Conservation (phyloP, 768 basidiomycete species). For the Mycena albidolilacea region DNA sequence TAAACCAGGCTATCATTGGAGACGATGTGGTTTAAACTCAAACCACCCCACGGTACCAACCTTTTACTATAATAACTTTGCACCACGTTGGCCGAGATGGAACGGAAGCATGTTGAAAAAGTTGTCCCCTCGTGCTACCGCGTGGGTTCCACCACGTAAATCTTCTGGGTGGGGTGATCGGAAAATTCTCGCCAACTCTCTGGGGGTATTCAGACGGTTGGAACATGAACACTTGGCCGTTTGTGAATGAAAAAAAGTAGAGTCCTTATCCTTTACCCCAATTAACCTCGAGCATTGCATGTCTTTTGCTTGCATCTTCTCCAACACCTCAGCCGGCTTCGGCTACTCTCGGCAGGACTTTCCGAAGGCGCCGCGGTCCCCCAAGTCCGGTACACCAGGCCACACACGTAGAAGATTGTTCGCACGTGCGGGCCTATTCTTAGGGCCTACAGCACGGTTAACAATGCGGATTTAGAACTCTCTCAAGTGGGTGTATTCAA, state of each 20-base stretch:
- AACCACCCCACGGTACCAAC: too few relatives aligned
- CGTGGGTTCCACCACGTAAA: neutral
- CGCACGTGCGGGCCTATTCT: too few relatives aligned
- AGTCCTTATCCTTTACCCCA: neutral
- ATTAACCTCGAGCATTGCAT: neutral
- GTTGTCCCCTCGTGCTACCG: neutral
- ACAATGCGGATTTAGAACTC: neutral
- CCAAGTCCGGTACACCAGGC: neutral
- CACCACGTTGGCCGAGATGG: neutral
- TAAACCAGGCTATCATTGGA: too few relatives aligned
- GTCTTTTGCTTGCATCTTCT: neutral
- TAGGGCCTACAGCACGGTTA: constrained; percentile 1
- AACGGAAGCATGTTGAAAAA: neutral
- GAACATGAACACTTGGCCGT: constrained; percentile 1
- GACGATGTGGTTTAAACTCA: too few relatives aligned
- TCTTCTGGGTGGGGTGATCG: constrained; percentile 2
- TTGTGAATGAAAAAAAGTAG: neutral
- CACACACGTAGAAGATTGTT: neutral
- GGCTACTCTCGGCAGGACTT: neutral
- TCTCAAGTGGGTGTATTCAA: neutral
- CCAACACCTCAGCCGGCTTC: neutral
- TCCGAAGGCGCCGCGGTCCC: neutral
- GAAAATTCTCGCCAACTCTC: neutral
- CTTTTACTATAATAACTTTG: neutral
- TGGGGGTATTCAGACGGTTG: neutral